Base-by-base conservation (phyloP, 2,329 filamentous ascomycete species). In the Botrytis tulipae region DNA sequence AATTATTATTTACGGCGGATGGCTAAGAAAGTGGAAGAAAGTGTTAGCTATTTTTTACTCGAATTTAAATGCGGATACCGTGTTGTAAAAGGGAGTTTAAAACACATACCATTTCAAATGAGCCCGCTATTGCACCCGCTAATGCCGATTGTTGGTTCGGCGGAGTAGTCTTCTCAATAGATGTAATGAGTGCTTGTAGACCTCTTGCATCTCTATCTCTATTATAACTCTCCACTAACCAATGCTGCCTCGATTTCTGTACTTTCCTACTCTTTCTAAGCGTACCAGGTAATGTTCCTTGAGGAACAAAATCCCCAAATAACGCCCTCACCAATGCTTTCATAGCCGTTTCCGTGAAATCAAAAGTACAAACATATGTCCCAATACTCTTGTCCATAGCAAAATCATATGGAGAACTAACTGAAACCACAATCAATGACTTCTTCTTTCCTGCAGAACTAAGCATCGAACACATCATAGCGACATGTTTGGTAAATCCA, bases 361-460 rank as follows among this genome's bases (percentile, higher is more conserved):
- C 95, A 82, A 97, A 98, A 0, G 95, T 97, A 84, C 95, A 98
- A 59, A 98, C 88, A 79, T 98, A 98, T 1, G 95, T 97, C 9
- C 93, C 93, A 59, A 98, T 95, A 0, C 90, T 90, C 76, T 92
- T 92, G 79, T 98, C 95, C 88, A 95, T 94, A 62, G 94, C 94
- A 81, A 98, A 98, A 82, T 98, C 95, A 82, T 98, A 98, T 0
- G 95, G 95, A 0, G 95, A 98, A 82, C 94, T 97, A 77, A 97
- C 95, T 0, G 95, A 93, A 12, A 98, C 92, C 5, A 98, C 95
- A 37, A 98, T 91, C 54, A 98, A 84, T 1, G 95, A 93, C 83
- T 97, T 98, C 82, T 96, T 93, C 80, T 94, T 92, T 2, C 92
- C 92, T 22, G 88, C 88, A 10, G 91, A 90, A 10, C 90, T 89